Base-by-base conservation (phyloP, 1,139 yeast species). In the Blastobotrys buckinghamii region DNA sequence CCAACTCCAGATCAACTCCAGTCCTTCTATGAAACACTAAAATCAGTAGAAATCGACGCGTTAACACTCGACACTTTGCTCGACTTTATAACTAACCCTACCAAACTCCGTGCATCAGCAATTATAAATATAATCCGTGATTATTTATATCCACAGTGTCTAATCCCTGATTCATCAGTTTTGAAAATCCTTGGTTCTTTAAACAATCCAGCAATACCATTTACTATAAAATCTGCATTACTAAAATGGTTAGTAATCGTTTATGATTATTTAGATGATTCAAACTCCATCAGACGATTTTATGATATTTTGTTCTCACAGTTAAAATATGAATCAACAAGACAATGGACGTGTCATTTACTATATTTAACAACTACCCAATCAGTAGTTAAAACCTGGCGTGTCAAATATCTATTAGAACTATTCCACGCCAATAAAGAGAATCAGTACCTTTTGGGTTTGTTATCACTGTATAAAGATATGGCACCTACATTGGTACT, bases 271-370 rank as follows among this genome's bases (percentile, higher is more conserved):
- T 40, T 64, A 15, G 64, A 61, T n/a, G 63, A 64, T 16, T 53
- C 58, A 1, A 46, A 51, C 5, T 51, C 61, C 2, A 51, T 66
- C 6, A 58, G 57, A 2, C 54, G 54, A 30, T 50, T 69, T 3
- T 70, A 67, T 49, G 67, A 74, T 1, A 50, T 73, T 13, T 62
- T 77, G 48, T 67, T 76, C 53, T 70, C 72, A 27, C 64, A 69
- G 37, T 64, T 79, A 53, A 70, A 73, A 44, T 74, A 65, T 51
- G 78, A 75, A 51, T 71, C 64, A 46, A 60, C 73, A 36, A 70
- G 79, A 33, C 67, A 68, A 1, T 68, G 71, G 61, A 59, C 74
- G 4, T 70, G 79, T 13, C 73, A 72, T 47, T 52, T 78, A 15
- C 57, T 78, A 16, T 63, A 71, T 39, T 57, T 75, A 48, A 53